phyloP scores from a whole-genome alignment of 108 stramenopile species.

The Skeletonema tropicum region DNA sequence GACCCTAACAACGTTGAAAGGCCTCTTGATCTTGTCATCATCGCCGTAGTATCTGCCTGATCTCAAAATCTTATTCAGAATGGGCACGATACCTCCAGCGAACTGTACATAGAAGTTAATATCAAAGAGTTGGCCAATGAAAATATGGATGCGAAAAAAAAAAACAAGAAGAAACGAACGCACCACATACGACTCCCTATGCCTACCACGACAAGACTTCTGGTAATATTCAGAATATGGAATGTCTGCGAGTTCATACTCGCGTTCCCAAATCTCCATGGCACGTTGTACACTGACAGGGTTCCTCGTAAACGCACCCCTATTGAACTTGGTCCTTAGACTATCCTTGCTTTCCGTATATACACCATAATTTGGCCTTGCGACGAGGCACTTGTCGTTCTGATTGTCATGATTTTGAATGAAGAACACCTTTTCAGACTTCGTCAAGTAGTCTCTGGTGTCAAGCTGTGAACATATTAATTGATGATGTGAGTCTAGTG shows the following conservation, averaged over 20 bases:
- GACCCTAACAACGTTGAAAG: neutral
- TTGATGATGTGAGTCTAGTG: too few relatives aligned
- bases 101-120: neutral
- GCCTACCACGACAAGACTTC: neutral
- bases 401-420: neutral
- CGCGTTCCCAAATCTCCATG: conserved; percentile 1
- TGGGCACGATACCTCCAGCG: neutral
- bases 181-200: neutral
- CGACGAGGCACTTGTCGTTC: neutral
- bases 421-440: neutral
- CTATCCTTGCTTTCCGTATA: neutral
- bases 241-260: neutral
- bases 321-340: neutral
- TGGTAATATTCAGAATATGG: neutral
- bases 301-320: neutral
- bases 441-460: neutral
- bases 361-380: neutral
- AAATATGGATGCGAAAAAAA: neutral
- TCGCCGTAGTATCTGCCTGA: conserved; percentile 1
- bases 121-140: neutral
- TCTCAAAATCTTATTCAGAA: conserved; percentile 2
- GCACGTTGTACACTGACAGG: neutral
- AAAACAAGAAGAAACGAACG: neutral
- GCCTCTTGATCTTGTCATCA: conserved; percentile 1
- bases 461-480: neutral